These are phyloP conservation scores for Reutealis trisperma DNA, from an alignment of 345 rosid species.

Conservation along the genomic window DNA sequence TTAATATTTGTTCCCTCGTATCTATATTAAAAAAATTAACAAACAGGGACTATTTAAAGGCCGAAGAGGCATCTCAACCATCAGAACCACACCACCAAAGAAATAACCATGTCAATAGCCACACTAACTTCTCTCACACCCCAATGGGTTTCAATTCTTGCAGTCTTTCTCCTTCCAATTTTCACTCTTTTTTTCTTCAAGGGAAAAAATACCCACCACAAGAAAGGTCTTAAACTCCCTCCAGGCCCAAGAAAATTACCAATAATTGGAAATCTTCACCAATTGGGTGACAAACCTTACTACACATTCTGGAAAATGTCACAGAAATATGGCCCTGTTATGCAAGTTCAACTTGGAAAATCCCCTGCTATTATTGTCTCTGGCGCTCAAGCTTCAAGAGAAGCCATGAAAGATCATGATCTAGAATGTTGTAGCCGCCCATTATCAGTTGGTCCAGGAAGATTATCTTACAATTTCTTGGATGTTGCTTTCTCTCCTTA, in stretches of 20 bases:
- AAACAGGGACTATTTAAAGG: too few relatives aligned
- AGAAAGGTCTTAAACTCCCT: background rate
- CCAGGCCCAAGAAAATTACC: slow-evolving; percentile 9
- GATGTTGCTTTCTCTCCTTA: slow-evolving; percentile 16
- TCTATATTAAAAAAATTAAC: too few relatives aligned
- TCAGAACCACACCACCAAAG: background rate
- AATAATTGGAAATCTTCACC: slow-evolving; percentile 16
- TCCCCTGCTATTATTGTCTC: background rate
- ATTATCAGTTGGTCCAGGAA: background rate
- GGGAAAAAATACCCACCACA: background rate
- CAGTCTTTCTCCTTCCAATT: background rate
- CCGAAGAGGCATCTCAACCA: too few relatives aligned
- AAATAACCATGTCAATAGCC: background rate
- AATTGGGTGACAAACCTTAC: background rate
- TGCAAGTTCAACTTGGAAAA: background rate
- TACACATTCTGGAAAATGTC: background rate
- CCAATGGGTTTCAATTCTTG: background rate
- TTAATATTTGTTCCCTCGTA: too few relatives aligned
- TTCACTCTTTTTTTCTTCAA: background rate
- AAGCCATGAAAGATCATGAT: slow-evolving; percentile 7
- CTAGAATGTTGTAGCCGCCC: slow-evolving; percentile 11
- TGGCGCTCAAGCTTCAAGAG: background rate
- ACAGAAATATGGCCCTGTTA: slow-evolving; percentile 13
- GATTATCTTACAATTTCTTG: slow-evolving; percentile 8
- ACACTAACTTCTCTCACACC: background rate